Percentiles rank a stretch among this genome's conserved stretches.
phyloP scores from a whole-genome alignment of 2,329 filamentous ascomycete genomes.

The Aureobasidium melanogenum region DNA sequence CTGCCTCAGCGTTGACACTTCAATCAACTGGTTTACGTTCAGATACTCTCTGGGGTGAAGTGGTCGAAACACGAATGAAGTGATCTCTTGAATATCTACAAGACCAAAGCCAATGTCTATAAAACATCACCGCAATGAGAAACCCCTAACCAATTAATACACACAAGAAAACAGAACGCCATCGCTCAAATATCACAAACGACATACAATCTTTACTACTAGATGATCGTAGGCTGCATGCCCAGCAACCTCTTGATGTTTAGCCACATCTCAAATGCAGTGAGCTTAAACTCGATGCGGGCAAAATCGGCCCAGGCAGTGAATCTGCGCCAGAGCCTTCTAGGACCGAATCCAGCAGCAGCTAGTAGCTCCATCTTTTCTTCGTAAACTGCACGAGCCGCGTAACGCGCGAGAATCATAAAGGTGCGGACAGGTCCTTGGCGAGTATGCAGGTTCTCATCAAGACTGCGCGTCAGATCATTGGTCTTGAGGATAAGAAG shows the following conservation, averaged over 20 bases:
- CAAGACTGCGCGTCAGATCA: constrained; percentile 84
- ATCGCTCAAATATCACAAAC: constrained; percentile 4
- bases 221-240: constrained; percentile 5
- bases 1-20: not conserved
- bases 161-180: not conserved
- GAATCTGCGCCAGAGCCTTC: constrained; percentile 43
- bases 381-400: constrained; percentile 52
- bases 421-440: constrained; percentile 54
- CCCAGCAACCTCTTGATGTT: constrained; percentile 43
- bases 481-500: constrained; percentile 96
- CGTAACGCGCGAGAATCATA: constrained; percentile 56
- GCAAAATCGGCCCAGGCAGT: constrained; percentile 45
- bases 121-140: not conserved
- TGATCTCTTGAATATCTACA: not conserved
- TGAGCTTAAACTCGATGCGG: constrained; percentile 49
- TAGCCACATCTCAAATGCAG: constrained; percentile 50
- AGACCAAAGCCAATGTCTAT: not conserved
- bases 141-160: not conserved
- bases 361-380: constrained; percentile 47
- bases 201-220: not conserved
- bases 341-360: constrained; percentile 43
- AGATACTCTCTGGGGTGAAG: not conserved
- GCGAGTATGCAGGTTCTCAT: constrained; percentile 77
- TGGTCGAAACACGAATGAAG: not conserved
- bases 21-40: not conserved